phyloP scores from a whole-genome alignment of 371 early-diverging fungal genomes.

The Lichtheimia corymbifera region DNA sequence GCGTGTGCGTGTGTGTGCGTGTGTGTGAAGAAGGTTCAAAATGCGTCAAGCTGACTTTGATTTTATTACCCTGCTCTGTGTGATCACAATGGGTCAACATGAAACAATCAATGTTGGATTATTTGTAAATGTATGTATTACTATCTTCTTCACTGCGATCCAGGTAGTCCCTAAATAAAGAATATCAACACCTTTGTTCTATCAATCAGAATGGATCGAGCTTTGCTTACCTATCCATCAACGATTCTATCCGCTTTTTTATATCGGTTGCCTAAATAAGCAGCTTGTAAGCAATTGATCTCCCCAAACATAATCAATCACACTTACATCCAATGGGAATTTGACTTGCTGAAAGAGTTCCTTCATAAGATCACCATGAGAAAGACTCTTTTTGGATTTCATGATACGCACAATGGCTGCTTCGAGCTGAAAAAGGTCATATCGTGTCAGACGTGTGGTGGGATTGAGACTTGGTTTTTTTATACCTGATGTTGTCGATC shows the following conservation, averaged over 20 bases:
- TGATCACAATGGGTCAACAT: too few species aligned
- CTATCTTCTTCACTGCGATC: conserved; percentile 6
- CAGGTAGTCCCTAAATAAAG: conserved; percentile 7
- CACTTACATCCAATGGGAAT: conserved; percentile 72
- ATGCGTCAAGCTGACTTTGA: too few species aligned
- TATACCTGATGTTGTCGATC: conserved; percentile 75
- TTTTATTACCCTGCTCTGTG: too few species aligned
- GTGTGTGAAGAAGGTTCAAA: too few species aligned
- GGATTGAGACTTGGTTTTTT: not conserved
- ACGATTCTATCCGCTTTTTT: conserved; percentile 87
- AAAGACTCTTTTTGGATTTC: conserved; percentile 80
- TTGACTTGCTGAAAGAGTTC: conserved; percentile 76
- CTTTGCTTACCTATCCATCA: conserved; percentile 68
- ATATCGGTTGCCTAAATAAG: conserved; percentile 61
- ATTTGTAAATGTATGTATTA: conserved; percentile 10
- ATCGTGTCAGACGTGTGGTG: not conserved
- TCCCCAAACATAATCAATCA: not conserved
- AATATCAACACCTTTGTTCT: not conserved
- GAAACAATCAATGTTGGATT: not conserved
- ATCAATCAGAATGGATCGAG: not conserved
- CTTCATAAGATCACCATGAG: conserved; percentile 67
- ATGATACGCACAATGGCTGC: conserved; percentile 95
- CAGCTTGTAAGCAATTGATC: conserved; percentile 2
- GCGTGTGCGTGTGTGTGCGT: too few species aligned
- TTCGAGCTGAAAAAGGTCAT: conserved; percentile 59